phyloP scores from a whole-genome alignment of 2,329 filamentous ascomycete species.

The Xylariales sp. region DNA sequence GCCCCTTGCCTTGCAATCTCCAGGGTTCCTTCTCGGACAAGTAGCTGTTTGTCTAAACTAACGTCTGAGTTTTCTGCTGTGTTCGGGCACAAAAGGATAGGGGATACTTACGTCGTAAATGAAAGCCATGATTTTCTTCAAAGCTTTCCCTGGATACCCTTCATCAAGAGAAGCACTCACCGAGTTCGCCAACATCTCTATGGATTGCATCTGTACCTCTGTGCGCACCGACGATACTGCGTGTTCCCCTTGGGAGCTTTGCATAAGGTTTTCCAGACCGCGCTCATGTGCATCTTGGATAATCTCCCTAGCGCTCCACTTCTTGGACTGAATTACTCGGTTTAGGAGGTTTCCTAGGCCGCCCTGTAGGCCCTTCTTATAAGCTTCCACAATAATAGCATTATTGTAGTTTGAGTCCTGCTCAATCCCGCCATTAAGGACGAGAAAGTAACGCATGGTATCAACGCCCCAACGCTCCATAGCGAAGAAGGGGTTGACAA shows the following conservation, averaged over 20 bases:
- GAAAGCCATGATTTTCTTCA: conserved; percentile 59
- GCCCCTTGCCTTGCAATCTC: conserved; percentile 42
- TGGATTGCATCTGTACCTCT: conserved; percentile 30
- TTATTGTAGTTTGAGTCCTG: conserved; percentile 87
- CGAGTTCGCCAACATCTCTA: conserved; percentile 32
- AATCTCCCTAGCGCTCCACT: conserved; percentile 63
- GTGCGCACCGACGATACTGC: conserved; percentile 18
- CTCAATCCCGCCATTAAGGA: conserved; percentile 70
- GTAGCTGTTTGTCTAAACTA: conserved; percentile 52
- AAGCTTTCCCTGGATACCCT: conserved; percentile 59
- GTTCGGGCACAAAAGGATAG: neutral
- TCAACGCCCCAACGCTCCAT: conserved; percentile 86
- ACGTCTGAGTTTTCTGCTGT: neutral
- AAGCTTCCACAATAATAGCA: conserved; percentile 64
- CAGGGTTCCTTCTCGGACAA: conserved; percentile 68
- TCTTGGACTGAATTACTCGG: conserved; percentile 63
- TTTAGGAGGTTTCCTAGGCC: conserved; percentile 77
- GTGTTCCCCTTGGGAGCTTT: too few relatives aligned
- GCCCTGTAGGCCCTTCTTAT: conserved; percentile 73
- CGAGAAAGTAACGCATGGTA: conserved; percentile 83
- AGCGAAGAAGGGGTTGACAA: conserved; percentile 90
- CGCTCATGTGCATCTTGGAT: conserved; percentile 34
- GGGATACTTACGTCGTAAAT: conserved; percentile 49
- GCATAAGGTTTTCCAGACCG: too few relatives aligned
- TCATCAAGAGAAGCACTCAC: conserved; percentile 56